Evolutionary conservation across 129 eudicot species (phyloP).

Genomic region (sunflower (Helianthus annuus)): HanXRQr2.0-SUNRISE NC_035439.2:75879913-75880412

Average conservation of each 20-base stretch:
- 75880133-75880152: background rate
- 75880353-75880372: constrained; percentile 63
- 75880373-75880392: constrained; percentile 60
- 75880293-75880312: constrained; percentile 81
- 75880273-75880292: constrained; percentile 63
- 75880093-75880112: constrained; percentile 1
- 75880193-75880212: constrained; percentile 72
- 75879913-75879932: constrained; percentile 38
- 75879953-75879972: constrained; percentile 73
- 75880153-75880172: constrained; percentile 62
- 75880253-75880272: constrained; percentile 61
- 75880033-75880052: constrained; percentile 71
- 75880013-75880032: constrained; percentile 73
- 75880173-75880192: constrained; percentile 69
- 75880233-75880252: constrained; percentile 72
- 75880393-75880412: constrained; percentile 91
- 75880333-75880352: constrained; percentile 72
- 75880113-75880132: background rate
- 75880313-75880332: constrained; percentile 76
- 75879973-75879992: constrained; percentile 54
- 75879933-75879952: constrained; percentile 71
- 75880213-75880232: constrained; percentile 62
- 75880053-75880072: constrained; percentile 71
- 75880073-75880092: constrained; percentile 52
- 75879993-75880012: constrained; percentile 73